A percentile compares a stretch with the other conserved stretches of the same genome.
Evolutionary conservation across 441 rosid genomes (phyloP).

Genomic region (Omphalea diandra): DNA sequence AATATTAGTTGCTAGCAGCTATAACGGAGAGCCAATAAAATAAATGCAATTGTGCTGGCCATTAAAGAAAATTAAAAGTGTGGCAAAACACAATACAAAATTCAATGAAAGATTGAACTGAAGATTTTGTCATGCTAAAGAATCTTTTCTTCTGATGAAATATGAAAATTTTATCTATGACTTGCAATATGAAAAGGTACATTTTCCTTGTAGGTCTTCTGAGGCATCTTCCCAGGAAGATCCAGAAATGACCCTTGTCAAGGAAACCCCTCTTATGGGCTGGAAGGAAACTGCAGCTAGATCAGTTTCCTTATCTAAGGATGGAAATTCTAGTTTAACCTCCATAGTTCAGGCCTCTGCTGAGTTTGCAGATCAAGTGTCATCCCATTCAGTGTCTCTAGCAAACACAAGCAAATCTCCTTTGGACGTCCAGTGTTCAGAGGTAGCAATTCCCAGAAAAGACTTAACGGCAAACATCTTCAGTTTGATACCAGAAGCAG

Average conservation of each 20-base stretch:
- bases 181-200: constrained; percentile 10
- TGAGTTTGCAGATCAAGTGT: constrained; percentile 43
- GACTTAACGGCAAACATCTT: constrained; percentile 31
- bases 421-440: constrained; percentile 32
- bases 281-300: constrained; percentile 37
- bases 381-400: constrained; percentile 39
- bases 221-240: constrained; percentile 48
- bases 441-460: constrained; percentile 47
- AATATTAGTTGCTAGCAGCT: constrained; percentile 3
- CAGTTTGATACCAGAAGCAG: constrained; percentile 46
- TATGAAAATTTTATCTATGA: background rate
- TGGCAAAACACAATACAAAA: no score
- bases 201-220: constrained; percentile 53
- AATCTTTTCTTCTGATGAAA: background rate
- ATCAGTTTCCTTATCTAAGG: constrained; percentile 52
- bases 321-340: constrained; percentile 49
- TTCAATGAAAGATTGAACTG: background rate
- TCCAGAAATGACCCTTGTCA: constrained; percentile 48
- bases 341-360: constrained; percentile 50
- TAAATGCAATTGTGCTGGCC: no score
- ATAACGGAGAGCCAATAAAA: background rate
- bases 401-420: constrained; percentile 35
- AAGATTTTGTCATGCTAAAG: background rate
- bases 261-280: constrained; percentile 54
- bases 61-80: no score